A percentile compares a stretch with the other conserved stretches of the same genome.
Evolutionary conservation across 176 grass and related monocot genomes (phyloP).

Genomic region (Avena atlantica): DNA sequence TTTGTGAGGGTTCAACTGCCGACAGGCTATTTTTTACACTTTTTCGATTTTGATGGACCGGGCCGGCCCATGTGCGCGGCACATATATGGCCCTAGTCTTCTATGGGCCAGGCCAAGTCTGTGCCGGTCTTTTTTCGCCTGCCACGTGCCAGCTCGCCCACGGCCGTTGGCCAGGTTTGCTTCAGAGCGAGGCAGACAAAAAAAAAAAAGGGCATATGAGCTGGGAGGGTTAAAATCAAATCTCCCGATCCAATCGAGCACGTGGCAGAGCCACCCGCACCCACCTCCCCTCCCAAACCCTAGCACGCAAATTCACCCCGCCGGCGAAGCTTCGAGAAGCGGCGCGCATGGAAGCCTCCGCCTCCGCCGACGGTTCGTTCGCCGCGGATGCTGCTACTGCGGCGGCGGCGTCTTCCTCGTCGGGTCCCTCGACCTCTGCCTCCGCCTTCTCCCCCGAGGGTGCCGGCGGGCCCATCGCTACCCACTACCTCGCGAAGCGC

Average conservation of each 20-base stretch:
- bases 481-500: conserved; percentile 93
- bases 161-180: no score
- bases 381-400: conserved; percentile 10
- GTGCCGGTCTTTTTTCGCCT: no score
- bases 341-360: conserved; percentile 37
- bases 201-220: no score
- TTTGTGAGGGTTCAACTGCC: no score
- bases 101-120: no score
- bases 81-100: no score
- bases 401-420: conserved; percentile 35
- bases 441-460: conserved; percentile 20
- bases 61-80: no score
- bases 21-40: no score
- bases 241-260: neutral
- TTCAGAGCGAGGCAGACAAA: no score
- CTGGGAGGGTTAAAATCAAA: no score
- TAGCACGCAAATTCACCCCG: conserved; percentile 23
- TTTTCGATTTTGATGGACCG: no score
- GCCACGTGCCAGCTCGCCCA: no score
- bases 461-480: neutral
- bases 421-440: conserved; percentile 32
- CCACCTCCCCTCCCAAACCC: conserved; percentile 41
- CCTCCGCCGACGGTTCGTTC: conserved; percentile 38
- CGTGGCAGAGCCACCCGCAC: conserved; percentile 18
- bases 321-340: conserved; percentile 34